phyloP scores from a whole-genome alignment of 2,329 filamentous ascomycete species.

The Phyllosticta citribraziliensis region DNA sequence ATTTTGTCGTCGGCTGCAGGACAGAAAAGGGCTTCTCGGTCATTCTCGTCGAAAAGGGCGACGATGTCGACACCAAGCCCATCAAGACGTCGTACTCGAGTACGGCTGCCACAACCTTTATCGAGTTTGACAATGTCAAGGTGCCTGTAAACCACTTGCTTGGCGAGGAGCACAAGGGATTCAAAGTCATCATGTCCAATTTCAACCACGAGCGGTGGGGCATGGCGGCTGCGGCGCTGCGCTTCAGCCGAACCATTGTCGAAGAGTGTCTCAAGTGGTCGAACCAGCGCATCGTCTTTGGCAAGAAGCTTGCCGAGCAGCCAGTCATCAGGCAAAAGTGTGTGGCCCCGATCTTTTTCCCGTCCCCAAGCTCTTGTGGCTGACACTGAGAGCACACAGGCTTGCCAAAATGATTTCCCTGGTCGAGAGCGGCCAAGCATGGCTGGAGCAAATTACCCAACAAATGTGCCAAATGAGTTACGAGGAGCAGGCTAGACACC shows the following conservation, averaged over 20 bases:
- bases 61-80: constrained; percentile 64
- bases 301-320: constrained; percentile 72
- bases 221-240: constrained; percentile 58
- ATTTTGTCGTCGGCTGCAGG: constrained; percentile 72
- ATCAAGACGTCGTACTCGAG: constrained; percentile 79
- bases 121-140: constrained; percentile 80
- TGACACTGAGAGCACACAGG: constrained; percentile 32
- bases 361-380: background rate
- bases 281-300: constrained; percentile 77
- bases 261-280: constrained; percentile 85
- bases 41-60: constrained; percentile 61
- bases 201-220: constrained; percentile 82
- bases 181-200: constrained; percentile 74
- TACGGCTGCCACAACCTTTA: constrained; percentile 65
- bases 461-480: constrained; percentile 85
- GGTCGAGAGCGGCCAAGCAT: constrained; percentile 72
- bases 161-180: constrained; percentile 76
- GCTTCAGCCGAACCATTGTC: constrained; percentile 57
- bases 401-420: constrained; percentile 81
- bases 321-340: constrained; percentile 73
- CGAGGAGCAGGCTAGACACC: constrained; percentile 60
- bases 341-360: constrained; percentile 9
- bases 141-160: constrained; percentile 70
- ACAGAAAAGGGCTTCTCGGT: constrained; percentile 74
- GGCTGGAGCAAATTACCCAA: constrained; percentile 75